These are phyloP conservation scores for Penicillium rolfsii DNA, from an alignment of 2,329 filamentous ascomycete species.

Conservation along the genomic window DNA sequence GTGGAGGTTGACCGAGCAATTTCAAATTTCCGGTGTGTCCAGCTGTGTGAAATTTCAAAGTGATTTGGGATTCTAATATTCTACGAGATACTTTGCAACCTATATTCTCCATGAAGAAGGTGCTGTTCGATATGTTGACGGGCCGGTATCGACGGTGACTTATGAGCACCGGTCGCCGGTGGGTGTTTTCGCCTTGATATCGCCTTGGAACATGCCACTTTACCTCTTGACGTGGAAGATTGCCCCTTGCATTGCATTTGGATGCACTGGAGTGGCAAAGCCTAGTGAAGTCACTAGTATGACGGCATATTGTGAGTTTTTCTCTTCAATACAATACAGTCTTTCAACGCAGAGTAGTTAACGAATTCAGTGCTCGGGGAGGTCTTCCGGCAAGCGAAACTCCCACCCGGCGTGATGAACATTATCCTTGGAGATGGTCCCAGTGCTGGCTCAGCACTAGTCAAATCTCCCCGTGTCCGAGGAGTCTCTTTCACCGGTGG, in stretches of 20 bases:
- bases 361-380: not conserved
- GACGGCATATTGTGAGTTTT: not conserved
- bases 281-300: not conserved
- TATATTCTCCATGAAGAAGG: not conserved
- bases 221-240: slow-evolving; percentile 29
- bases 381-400: not conserved
- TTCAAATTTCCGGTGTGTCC: not conserved
- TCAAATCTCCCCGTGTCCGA: slow-evolving; percentile 20
- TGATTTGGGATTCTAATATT: not conserved
- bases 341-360: not conserved
- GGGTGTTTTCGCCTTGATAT: slow-evolving; percentile 25
- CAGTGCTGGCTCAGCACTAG: slow-evolving; percentile 4
- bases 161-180: slow-evolving; percentile 27
- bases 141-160: slow-evolving; percentile 21
- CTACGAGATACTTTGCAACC: not conserved
- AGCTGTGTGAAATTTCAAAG: not conserved
- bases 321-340: not conserved
- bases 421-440: not conserved
- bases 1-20: not conserved
- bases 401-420: not conserved
- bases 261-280: slow-evolving; percentile 10
- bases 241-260: slow-evolving; percentile 27
- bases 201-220: slow-evolving; percentile 29
- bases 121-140: slow-evolving; percentile 15
- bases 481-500: slow-evolving; percentile 27